Evolutionary conservation across 768 basidiomycete genomes (phyloP).

Genomic region (Mycena floridula): DNA sequence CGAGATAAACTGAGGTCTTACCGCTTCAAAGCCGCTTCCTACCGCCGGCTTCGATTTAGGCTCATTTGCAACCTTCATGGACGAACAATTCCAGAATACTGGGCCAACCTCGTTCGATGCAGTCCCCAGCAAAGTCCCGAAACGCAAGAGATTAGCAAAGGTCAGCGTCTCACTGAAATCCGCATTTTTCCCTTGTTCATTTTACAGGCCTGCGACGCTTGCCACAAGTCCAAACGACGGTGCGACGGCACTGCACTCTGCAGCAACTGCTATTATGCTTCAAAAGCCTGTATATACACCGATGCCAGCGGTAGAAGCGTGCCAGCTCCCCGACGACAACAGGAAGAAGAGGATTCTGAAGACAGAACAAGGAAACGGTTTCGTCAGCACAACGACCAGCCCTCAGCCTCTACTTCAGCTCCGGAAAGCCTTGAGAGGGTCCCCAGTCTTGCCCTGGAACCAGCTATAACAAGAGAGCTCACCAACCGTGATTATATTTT

Average conservation of each 20-base stretch:
- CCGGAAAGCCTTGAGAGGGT: constrained; percentile 4
- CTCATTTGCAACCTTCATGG: too few relatives aligned
- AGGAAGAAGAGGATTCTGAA: constrained; percentile 1
- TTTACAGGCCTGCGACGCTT: constrained; percentile 70
- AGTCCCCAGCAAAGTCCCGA: constrained; percentile 18
- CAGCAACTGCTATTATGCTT: constrained; percentile 81
- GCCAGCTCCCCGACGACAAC: constrained; percentile 51
- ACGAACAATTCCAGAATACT: too few relatives aligned
- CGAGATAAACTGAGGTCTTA: too few relatives aligned
- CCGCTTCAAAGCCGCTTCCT: too few relatives aligned
- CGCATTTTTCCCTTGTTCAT: constrained; percentile 4
- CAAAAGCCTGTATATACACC: constrained; percentile 76
- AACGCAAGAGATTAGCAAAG: constrained; percentile 52
- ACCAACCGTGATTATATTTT: constrained; percentile 53
- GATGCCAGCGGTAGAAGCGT: constrained; percentile 77
- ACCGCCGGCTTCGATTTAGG: too few relatives aligned
- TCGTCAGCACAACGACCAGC: not conserved
- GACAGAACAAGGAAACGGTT: not conserved
- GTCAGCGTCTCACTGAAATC: constrained; percentile 15
- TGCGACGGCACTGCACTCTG: constrained; percentile 51
- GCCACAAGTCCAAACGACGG: constrained; percentile 73
- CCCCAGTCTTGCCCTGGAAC: constrained; percentile 45
- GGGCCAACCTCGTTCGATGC: not conserved
- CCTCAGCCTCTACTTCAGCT: not conserved
- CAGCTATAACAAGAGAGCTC: constrained; percentile 61